Evolutionary conservation across 495 filamentous ascomycete species (phyloP).

Genomic region (Xylaria venustula): DNA sequence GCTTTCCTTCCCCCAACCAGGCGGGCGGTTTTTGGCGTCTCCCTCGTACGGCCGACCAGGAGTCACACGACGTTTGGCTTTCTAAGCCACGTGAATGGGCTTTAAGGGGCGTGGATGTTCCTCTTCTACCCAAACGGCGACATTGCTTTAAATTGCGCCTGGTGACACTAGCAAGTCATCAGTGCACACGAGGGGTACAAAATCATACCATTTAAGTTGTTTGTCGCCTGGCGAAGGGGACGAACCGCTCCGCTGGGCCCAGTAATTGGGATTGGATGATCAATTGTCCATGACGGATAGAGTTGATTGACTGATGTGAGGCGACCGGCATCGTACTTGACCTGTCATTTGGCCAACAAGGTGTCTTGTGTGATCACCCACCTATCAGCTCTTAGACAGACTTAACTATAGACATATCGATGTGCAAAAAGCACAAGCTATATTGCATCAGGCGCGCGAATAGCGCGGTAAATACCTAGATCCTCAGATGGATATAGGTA

Average conservation of each 20-base stretch:
- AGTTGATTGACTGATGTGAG: background rate
- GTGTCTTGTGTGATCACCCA: too few species aligned
- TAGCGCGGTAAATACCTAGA: background rate
- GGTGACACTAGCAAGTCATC: background rate
- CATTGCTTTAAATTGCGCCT: background rate
- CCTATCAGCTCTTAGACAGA: background rate
- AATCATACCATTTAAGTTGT: too few species aligned
- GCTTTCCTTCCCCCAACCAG: background rate
- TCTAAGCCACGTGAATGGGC: background rate
- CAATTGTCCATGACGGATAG: background rate
- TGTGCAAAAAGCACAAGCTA: background rate
- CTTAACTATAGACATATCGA: too few species aligned
- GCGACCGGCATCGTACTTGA: background rate
- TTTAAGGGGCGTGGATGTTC: background rate
- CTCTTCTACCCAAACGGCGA: background rate
- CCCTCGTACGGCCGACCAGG: background rate
- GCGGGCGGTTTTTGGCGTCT: background rate
- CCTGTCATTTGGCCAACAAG: conserved; percentile 2
- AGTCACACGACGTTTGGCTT: too few species aligned
- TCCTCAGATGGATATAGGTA: too few species aligned
- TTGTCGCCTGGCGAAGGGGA: background rate
- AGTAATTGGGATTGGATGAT: background rate
- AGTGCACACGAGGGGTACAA: too few species aligned
- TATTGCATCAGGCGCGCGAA: background rate
- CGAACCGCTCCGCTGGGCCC: conserved; percentile 8